These are phyloP conservation scores for Pachysandra terminalis DNA, from an alignment of 164 flowering plant genomes.

Conservation along the genomic window DNA sequence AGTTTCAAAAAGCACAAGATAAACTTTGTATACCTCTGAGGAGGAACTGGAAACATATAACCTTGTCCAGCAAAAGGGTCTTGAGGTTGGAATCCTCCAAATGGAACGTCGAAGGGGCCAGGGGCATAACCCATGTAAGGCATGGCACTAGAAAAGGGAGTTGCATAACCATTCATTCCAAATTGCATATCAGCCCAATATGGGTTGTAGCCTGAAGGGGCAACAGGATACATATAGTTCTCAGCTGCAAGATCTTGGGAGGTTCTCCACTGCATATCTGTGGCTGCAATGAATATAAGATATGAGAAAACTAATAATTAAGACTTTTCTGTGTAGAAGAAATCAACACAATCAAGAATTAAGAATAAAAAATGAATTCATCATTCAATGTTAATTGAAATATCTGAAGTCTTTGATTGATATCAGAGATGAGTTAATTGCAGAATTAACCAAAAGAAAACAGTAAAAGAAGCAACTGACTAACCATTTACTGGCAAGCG, in stretches of 20 bases:
- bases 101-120: conserved; percentile 60
- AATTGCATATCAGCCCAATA: conserved; percentile 72
- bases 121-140: conserved; percentile 63
- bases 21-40: conserved; percentile 42
- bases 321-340: background rate
- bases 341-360: background rate
- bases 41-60: conserved; percentile 58
- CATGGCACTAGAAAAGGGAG: conserved; percentile 53
- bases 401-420: too few species aligned
- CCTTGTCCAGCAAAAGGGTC: conserved; percentile 65
- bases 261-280: conserved; percentile 66
- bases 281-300: conserved; percentile 23
- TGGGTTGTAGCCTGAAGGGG: conserved; percentile 59
- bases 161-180: conserved; percentile 63
- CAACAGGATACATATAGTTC: conserved; percentile 64
- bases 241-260: conserved; percentile 63
- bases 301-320: background rate
- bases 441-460: too few species aligned
- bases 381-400: too few species aligned
- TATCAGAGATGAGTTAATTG: too few species aligned
- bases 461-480: conserved; percentile 5
- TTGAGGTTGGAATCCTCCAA: conserved; percentile 56
- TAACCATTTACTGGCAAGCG: conserved; percentile 65
- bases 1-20: background rate
- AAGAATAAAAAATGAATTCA: background rate